These are phyloP conservation scores for Zalaria obscura DNA, from an alignment of 2,329 filamentous ascomycete species.

Conservation along the genomic window DNA sequence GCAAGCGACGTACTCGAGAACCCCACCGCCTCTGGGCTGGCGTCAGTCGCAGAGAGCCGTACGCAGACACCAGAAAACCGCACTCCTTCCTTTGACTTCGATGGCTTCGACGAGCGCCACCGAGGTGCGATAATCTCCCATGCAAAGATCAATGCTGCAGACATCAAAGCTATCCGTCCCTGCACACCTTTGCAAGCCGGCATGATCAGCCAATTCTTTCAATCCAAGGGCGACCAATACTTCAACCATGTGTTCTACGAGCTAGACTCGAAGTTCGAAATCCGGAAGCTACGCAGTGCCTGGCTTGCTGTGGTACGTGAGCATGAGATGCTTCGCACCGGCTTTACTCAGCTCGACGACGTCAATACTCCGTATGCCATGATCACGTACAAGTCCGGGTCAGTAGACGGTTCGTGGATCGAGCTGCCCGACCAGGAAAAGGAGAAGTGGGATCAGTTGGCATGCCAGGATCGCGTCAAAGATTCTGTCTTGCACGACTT, in stretches of 20 bases:
- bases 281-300: slow-evolving; percentile 34
- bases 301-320: slow-evolving; percentile 42
- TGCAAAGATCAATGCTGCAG: slow-evolving; percentile 16
- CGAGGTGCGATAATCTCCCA: slow-evolving; percentile 17
- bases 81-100: slow-evolving; percentile 30
- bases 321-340: slow-evolving; percentile 64
- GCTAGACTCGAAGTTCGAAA: slow-evolving; percentile 27
- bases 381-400: slow-evolving; percentile 42
- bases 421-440: slow-evolving; percentile 5
- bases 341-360: slow-evolving; percentile 52
- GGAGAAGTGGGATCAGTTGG: neutral
- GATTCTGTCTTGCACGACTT: slow-evolving; percentile 28
- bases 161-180: slow-evolving; percentile 49
- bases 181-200: slow-evolving; percentile 70
- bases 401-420: slow-evolving; percentile 26
- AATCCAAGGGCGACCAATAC: slow-evolving; percentile 54
- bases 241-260: slow-evolving; percentile 55
- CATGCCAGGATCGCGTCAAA: slow-evolving; percentile 1
- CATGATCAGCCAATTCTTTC: slow-evolving; percentile 61
- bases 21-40: slow-evolving; percentile 20
- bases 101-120: slow-evolving; percentile 34
- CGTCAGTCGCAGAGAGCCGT: slow-evolving; percentile 9
- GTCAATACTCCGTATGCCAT: slow-evolving; percentile 55
- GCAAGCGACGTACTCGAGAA: slow-evolving; percentile 61
- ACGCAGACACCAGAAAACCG: slow-evolving; percentile 2